Base-by-base conservation (phyloP, 495 filamentous ascomycete genomes). In the Pseudoneurospora amorphoporcata region DNA sequence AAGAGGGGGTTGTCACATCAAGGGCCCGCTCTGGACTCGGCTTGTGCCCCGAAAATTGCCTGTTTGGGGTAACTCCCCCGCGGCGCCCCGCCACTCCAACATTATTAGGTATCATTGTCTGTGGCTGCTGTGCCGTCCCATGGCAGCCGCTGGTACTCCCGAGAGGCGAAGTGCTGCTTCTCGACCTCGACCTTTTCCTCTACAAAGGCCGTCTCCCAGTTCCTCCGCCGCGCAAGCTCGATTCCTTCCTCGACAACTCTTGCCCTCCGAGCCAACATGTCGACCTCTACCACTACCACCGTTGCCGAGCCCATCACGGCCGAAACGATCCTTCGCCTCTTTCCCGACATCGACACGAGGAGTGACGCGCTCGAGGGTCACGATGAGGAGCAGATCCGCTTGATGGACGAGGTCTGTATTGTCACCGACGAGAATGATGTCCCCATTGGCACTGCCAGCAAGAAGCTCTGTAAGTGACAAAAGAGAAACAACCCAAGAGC, bases 371-470 rank as follows among this genome's bases (percentile, higher is more conserved):
- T 94, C 70, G 90, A 89, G 70, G 95, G 95, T 65, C 96, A 98
- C 86, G 95, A 99, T 84, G 95, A 92, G 79, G 95, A 98, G 81
- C 95, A 99, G 82, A 94, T 97, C 73, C 91, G 94, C 38, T 83
- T 99, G 76, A 99, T 99, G 95, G 96, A 99, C 73, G 95, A 99
- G 83, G 92, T 99, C 8, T 99, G 95, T 86, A 99, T 99, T 79
- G 95, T 99, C 17, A 81, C 94, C 68, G 95, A 98, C 79, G 90
- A 95, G 73, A 86, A 98, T 77, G 95, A 99, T 80, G 87, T 88
- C 70, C 96, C 95, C 4, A 97, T 99, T 80, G 95, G 96, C 65
- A 97, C 93, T 73, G 95, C 93, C 43, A 97, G 94, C 88, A 99
- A 99, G 89, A 99, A 98, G 87, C 86, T 92, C 72, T 99, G 95